Evolutionary conservation across 208 protist species (phyloP).

Genomic region (Wallacemonas sp.): DNA sequence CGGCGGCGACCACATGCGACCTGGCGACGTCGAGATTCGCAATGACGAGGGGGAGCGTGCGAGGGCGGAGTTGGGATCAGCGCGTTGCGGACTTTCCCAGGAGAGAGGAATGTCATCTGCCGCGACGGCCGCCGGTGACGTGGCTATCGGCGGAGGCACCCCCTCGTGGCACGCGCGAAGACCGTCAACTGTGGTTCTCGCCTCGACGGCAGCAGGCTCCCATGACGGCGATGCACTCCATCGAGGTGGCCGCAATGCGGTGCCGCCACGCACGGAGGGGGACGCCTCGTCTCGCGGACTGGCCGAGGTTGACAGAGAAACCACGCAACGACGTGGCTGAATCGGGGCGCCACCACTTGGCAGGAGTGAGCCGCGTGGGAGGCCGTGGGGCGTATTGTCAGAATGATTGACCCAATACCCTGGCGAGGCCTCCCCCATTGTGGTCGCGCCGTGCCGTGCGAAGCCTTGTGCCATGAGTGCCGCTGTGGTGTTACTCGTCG

Average conservation of each 20-base stretch:
- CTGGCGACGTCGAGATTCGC: too few species aligned
- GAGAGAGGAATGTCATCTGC: too few species aligned
- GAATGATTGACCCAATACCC: background rate
- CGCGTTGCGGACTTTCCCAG: too few species aligned
- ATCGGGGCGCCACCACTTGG: background rate
- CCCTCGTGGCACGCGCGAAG: too few species aligned
- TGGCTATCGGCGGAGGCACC: too few species aligned
- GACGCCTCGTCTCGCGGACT: background rate
- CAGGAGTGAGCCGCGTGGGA: background rate
- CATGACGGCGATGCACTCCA: background rate
- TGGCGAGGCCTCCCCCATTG: background rate
- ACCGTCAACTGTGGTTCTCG: too few species aligned
- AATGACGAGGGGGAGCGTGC: too few species aligned
- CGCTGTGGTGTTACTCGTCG: background rate
- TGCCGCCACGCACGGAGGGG: background rate
- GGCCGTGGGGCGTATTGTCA: background rate
- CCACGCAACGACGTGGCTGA: background rate
- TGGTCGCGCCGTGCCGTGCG: background rate
- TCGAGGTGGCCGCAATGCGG: background rate
- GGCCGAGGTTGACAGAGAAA: too few species aligned
- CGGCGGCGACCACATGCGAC: too few species aligned
- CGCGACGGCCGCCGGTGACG: too few species aligned
- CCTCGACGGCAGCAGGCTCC: background rate
- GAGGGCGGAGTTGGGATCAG: too few species aligned
- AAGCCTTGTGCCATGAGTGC: background rate